These are phyloP conservation scores for Tuber umbilicatum DNA, from an alignment of 495 filamentous ascomycete genomes.

Conservation along the genomic window DNA sequence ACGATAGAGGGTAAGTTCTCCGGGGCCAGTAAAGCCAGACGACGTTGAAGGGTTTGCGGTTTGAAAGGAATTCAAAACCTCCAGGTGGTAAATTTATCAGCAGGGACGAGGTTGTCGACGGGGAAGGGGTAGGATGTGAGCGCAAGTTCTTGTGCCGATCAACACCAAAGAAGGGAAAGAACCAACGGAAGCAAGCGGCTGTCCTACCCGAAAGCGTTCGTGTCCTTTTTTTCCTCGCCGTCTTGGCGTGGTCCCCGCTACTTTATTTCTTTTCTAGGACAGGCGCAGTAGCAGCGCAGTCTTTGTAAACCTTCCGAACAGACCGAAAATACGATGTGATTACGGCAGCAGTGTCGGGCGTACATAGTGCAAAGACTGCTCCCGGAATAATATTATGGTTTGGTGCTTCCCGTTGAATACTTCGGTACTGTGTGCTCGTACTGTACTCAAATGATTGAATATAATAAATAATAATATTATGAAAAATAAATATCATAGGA, in stretches of 20 bases:
- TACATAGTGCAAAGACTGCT: neutral
- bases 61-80: neutral
- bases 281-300: neutral
- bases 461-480: neutral
- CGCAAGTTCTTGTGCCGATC: slow-evolving; percentile 13
- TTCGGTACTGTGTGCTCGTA: neutral
- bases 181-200: neutral
- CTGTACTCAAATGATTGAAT: neutral
- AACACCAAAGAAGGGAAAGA: neutral
- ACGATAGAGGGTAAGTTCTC: slow-evolving; percentile 7
- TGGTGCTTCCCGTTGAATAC: neutral
- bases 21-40: slow-evolving; percentile 8
- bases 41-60: neutral
- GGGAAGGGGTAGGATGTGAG: slow-evolving; percentile 1
- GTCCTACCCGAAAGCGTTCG: slow-evolving; percentile 20
- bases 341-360: neutral
- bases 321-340: neutral
- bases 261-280: slow-evolving; percentile 2
- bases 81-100: slow-evolving; percentile 3
- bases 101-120: slow-evolving; percentile 5
- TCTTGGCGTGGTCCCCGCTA: slow-evolving; percentile 20
- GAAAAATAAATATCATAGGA: neutral
- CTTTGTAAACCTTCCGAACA: neutral
- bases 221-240: slow-evolving; percentile 13
- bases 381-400: too few species aligned